Evolutionary conservation across 1,139 yeast genomes (phyloP).

Genomic region (Yamadazyma songkhlaensis): DNA sequence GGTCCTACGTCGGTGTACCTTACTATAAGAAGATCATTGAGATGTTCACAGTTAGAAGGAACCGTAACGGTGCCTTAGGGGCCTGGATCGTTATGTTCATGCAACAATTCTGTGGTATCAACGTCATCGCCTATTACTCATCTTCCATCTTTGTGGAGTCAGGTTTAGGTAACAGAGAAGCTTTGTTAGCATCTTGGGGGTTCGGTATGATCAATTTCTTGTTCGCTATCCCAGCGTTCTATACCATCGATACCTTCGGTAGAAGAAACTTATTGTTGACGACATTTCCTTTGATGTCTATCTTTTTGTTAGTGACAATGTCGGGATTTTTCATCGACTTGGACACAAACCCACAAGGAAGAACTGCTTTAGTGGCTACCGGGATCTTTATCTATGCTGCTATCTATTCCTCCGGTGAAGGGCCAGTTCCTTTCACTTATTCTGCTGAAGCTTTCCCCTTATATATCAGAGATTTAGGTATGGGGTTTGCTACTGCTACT

Average conservation of each 20-base stretch:
- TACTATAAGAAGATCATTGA: constrained; percentile 49
- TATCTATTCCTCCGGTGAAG: constrained; percentile 83
- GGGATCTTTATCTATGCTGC: constrained; percentile 76
- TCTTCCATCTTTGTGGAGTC: constrained; percentile 71
- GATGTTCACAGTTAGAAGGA: constrained; percentile 68
- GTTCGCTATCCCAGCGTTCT: constrained; percentile 83
- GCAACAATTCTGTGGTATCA: constrained; percentile 94
- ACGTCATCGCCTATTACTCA: constrained; percentile 82
- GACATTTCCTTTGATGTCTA: constrained; percentile 75
- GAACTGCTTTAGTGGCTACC: constrained; percentile 61
- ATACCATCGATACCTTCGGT: constrained; percentile 78
- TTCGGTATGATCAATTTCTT: constrained; percentile 79
- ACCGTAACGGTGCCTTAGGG: constrained; percentile 79
- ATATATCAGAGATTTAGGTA: constrained; percentile 81
- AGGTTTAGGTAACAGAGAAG: constrained; percentile 58
- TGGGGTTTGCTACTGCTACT: constrained; percentile 82
- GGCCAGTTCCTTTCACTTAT: constrained; percentile 89
- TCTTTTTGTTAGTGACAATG: constrained; percentile 69
- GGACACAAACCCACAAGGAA: constrained; percentile 39
- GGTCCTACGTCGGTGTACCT: constrained; percentile 48
- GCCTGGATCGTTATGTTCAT: constrained; percentile 83
- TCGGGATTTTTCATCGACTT: constrained; percentile 68
- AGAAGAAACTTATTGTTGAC: constrained; percentile 66
- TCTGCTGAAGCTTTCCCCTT: constrained; percentile 85
- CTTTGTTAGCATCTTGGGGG: constrained; percentile 81